Evolutionary conservation across 1,139 yeast species (phyloP).

Genomic region (Zygosaccharomyces pseudobailii): DNA sequence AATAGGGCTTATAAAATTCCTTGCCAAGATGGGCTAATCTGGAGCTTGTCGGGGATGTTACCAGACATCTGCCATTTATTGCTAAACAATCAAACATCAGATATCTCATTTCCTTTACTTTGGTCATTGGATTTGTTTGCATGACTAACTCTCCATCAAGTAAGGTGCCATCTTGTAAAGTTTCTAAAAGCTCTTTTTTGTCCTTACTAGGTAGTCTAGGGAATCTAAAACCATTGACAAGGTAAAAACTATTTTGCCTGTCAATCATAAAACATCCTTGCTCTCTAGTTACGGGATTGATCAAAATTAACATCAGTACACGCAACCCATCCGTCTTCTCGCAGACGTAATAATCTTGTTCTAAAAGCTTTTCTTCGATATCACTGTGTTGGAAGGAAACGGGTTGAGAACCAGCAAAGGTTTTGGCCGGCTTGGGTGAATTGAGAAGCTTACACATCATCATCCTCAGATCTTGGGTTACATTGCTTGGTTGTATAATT

Average conservation of each 20-base stretch:
- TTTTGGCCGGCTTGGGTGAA: slow-evolving; percentile 33
- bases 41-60: slow-evolving; percentile 67
- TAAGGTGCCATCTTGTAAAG: slow-evolving; percentile 79
- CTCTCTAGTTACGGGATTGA: slow-evolving; percentile 67
- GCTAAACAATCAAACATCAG: slow-evolving; percentile 90
- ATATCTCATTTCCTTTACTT: slow-evolving; percentile 63
- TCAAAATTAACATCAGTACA: slow-evolving; percentile 60
- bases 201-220: slow-evolving; percentile 58
- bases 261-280: slow-evolving; percentile 76
- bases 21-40: slow-evolving; percentile 85
- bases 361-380: slow-evolving; percentile 54
- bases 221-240: slow-evolving; percentile 79
- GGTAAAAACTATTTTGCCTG: slow-evolving; percentile 79
- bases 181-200: slow-evolving; percentile 36
- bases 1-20: slow-evolving; percentile 77
- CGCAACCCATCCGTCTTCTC: slow-evolving; percentile 95
- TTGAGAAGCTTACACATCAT: slow-evolving; percentile 68
- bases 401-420: slow-evolving; percentile 92
- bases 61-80: slow-evolving; percentile 67
- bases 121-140: slow-evolving; percentile 46
- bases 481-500: slow-evolving; percentile 62
- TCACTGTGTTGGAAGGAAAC: slow-evolving; percentile 81
- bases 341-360: slow-evolving; percentile 79
- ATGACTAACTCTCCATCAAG: slow-evolving; percentile 88
- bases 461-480: slow-evolving; percentile 60